Evolutionary conservation across 345 rosid genomes (phyloP).

Genomic region (Eucalyptus pauciflora): DNA sequence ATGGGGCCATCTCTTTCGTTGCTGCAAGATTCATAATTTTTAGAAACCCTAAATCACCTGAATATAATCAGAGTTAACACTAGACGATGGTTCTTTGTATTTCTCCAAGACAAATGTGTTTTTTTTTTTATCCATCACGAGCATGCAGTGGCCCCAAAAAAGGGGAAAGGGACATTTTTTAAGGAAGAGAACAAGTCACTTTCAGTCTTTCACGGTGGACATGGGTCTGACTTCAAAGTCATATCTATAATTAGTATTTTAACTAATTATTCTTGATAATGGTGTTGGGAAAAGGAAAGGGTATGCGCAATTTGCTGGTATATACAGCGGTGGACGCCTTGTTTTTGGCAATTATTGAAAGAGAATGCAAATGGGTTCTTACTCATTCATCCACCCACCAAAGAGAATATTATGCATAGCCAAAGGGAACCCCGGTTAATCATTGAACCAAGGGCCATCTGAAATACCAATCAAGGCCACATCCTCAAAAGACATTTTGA

Average conservation of each 20-base stretch:
- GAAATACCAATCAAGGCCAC: neutral
- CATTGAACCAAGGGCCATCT: neutral
- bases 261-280: neutral
- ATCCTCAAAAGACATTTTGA: neutral
- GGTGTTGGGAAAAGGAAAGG: neutral
- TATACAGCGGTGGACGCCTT: neutral
- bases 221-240: neutral
- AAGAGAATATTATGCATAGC: neutral
- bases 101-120: neutral
- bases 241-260: neutral
- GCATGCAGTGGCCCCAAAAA: neutral
- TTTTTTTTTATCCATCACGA: neutral
- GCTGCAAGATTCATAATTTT: neutral
- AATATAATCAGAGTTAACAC: neutral
- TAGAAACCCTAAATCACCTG: neutral
- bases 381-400: neutral
- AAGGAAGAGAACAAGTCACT: neutral
- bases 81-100: neutral
- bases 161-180: neutral
- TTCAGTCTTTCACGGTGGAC: neutral
- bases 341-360: neutral
- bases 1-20: neutral
- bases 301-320: neutral
- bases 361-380: neutral
- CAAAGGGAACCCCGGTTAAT: neutral